Evolutionary conservation across 192 early-diverging fungal species (phyloP).

Genomic region (Diversispora epigaea): DNA sequence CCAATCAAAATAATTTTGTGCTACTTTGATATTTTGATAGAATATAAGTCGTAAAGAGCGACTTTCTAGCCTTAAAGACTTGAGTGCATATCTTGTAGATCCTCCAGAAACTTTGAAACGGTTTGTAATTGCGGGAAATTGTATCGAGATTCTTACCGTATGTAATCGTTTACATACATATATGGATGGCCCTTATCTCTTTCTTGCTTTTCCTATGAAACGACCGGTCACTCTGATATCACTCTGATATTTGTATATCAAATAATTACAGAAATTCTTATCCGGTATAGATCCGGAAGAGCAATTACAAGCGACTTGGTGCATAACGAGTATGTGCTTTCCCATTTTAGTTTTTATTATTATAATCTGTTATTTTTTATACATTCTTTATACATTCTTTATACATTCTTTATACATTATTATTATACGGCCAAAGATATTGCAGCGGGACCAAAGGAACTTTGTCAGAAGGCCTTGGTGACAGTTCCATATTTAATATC

Average conservation of each 20-base stretch:
- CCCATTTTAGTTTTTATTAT: too few species aligned
- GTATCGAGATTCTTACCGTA: slow-evolving; percentile 11
- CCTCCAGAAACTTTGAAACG: slow-evolving; percentile 27
- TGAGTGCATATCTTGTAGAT: slow-evolving; percentile 28
- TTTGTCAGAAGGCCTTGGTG: slow-evolving; percentile 46
- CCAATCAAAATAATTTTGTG: too few species aligned
- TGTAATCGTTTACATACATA: too few species aligned
- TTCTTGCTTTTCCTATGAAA: background rate
- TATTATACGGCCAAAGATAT: slow-evolving; percentile 36
- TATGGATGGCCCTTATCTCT: too few species aligned
- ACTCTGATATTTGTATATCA: too few species aligned
- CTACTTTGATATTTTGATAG: background rate
- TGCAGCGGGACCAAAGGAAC: slow-evolving; percentile 46
- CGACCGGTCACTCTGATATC: too few species aligned
- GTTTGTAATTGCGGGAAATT: slow-evolving; percentile 25
- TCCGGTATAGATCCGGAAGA: slow-evolving; percentile 50
- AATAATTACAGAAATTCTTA: slow-evolving; percentile 39
- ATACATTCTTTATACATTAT: background rate
- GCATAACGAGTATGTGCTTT: slow-evolving; percentile 59
- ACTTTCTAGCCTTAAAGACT: slow-evolving; percentile 23
- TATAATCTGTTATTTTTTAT: too few species aligned
- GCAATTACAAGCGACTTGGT: slow-evolving; percentile 56
- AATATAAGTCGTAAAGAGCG: slow-evolving; percentile 14
- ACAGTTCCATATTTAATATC: slow-evolving; percentile 52
- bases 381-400: background rate